Base-by-base conservation (phyloP, 768 basidiomycete genomes). In the Lactarius trivialis region DNA sequence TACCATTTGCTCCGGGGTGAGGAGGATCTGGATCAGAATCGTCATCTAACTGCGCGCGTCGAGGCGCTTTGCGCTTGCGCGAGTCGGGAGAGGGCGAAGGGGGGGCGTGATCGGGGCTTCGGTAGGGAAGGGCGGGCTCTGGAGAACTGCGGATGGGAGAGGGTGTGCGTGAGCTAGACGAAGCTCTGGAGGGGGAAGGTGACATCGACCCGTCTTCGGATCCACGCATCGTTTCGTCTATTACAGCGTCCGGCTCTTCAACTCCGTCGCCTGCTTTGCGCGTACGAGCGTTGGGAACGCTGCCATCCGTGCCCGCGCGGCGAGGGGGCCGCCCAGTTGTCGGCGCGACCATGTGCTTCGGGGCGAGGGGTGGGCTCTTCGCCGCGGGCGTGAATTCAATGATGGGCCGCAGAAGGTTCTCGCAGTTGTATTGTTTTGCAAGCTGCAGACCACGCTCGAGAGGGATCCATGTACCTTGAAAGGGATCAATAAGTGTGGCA, bases 401-500 rank as follows among this genome's bases (percentile, higher is more conserved):
- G 65, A 99, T 93, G 32, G 97, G 93, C 37, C 91, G 87, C 21
- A 99, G 80, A 19, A 90, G 79, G 24, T 77, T 71, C 69, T 97
- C 93, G 70, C 95, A 94, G 66, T 93, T 91, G 75, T 98, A 98
- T 73, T 98, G 94, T 70, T 84, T 91, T 28, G 93, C 89, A 32
- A 99, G 79, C 30, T 76, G 77, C 53, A 98, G 75, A 2, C 96
- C 95, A 60, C 94, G 82, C 55, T 96, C 93, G 61, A 96, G 85
- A 24, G 97, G 97, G 65, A 99, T 94, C 97, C 97, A 99, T 26
- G 97, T 99, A 15, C 97, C 97, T 98, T 69, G 5, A 19, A 54
- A 30, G 19, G n/a, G 48, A 37, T 48, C 32, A 36, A 52, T 58
- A 28, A 12, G 41, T 45, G 24, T 43, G 3, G 55, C 14, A 19